These are phyloP conservation scores for Rhodamnia rubescens DNA, from an alignment of 345 rosid species.

Conservation along the genomic window DNA sequence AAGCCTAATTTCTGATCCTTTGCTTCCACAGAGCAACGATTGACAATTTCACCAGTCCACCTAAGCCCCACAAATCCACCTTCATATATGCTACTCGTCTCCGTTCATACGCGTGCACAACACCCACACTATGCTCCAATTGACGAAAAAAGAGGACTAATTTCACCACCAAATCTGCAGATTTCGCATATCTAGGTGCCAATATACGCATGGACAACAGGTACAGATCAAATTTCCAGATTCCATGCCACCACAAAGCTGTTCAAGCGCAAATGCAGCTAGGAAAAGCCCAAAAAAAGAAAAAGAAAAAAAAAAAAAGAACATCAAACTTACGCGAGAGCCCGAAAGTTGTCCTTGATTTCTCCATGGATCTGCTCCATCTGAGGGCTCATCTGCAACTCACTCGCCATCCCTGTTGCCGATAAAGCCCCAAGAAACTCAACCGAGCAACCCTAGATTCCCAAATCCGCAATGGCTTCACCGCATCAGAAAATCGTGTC, in stretches of 20 bases:
- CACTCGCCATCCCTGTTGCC: constrained; percentile 30
- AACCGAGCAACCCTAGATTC: not conserved
- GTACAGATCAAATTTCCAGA: not conserved
- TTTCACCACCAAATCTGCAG: not conserved
- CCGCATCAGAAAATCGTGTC: not conserved
- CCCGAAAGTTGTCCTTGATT: constrained; percentile 86
- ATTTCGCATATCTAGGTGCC: not conserved
- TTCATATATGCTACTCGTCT: not conserved
- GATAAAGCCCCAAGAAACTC: not conserved
- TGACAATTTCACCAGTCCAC: not conserved
- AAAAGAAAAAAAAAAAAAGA: no score
- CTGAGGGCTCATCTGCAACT: constrained; percentile 71
- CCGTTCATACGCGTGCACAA: not conserved
- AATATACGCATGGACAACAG: not conserved
- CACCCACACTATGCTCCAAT: not conserved
- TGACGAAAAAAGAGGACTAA: not conserved
- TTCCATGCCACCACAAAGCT: not conserved
- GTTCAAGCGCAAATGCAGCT: not conserved
- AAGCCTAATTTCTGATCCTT: not conserved
- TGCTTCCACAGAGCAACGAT: not conserved
- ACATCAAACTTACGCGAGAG: constrained; percentile 51
- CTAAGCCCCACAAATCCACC: not conserved
- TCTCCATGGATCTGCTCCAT: constrained; percentile 98
- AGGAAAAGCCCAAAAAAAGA: not conserved
- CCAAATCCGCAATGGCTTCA: not conserved